A percentile compares a stretch with the other conserved stretches of the same genome.
These are phyloP conservation scores for Trametes elegans DNA, from an alignment of 768 basidiomycete species.

Conservation along the genomic window DNA sequence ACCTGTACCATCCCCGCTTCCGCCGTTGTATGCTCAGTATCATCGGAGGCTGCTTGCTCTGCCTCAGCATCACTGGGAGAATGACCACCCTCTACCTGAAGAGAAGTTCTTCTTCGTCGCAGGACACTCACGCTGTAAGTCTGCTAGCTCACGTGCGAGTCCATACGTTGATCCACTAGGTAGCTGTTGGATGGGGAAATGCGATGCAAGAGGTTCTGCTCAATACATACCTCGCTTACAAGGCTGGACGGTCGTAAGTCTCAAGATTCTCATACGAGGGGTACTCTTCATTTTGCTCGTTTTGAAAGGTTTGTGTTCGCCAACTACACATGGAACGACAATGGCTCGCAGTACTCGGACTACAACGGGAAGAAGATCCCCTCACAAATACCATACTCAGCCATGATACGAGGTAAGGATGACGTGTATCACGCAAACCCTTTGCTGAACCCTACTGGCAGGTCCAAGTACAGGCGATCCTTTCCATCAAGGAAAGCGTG, in stretches of 20 bases:
- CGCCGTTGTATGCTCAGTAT: not conserved
- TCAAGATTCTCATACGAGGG: too few species aligned
- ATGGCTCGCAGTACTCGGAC: conserved; percentile 2
- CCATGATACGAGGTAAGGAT: conserved; percentile 17
- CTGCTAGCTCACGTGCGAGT: conserved; percentile 40
- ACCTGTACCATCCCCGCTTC: not conserved
- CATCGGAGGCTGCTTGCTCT: not conserved
- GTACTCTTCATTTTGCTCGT: too few species aligned
- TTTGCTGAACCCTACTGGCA: not conserved
- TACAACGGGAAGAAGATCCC: conserved; percentile 7
- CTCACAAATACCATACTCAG: conserved; percentile 11
- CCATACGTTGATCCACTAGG: conserved; percentile 51
- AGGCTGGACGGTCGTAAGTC: not conserved
- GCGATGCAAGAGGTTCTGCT: conserved; percentile 7
- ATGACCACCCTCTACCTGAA: not conserved
- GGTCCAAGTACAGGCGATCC: conserved; percentile 5
- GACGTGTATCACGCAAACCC: not conserved
- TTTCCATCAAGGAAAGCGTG: not conserved
- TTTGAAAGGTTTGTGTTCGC: conserved; percentile 10
- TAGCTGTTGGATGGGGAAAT: conserved; percentile 14
- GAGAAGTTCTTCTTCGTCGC: conserved; percentile 8
- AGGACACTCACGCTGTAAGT: not conserved
- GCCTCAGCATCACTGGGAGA: conserved; percentile 6
- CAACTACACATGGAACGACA: conserved; percentile 14
- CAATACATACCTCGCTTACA: conserved; percentile 7